Percentiles rank a stretch among this genome's conserved stretches.
These are phyloP conservation scores for Phaeosphaeriaceae sp. DNA, from an alignment of 2,329 filamentous ascomycete species.

Conservation along the genomic window DNA sequence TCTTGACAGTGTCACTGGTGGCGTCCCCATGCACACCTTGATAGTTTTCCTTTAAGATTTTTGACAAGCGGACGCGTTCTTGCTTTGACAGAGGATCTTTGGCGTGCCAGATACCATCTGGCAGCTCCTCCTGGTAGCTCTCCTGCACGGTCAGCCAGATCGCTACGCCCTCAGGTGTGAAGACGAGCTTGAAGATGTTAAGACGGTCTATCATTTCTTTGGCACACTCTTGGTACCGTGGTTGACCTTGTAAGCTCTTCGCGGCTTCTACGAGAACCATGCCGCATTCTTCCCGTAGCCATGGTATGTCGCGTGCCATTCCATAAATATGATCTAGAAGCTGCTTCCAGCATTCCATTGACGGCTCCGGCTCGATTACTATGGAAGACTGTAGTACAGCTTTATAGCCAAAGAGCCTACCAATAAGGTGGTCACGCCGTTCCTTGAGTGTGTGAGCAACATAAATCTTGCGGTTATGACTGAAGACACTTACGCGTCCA, in stretches of 20 bases:
- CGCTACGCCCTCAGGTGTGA: slow-evolving; percentile 86
- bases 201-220: slow-evolving; percentile 69
- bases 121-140: slow-evolving; percentile 68
- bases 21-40: slow-evolving; percentile 56
- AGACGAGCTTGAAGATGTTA: slow-evolving; percentile 69
- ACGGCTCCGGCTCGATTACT: slow-evolving; percentile 64
- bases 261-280: slow-evolving; percentile 79
- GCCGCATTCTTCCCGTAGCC: slow-evolving; percentile 87
- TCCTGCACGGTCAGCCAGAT: slow-evolving; percentile 79
- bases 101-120: slow-evolving; percentile 73
- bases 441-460: slow-evolving; percentile 65
- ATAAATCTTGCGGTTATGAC: not conserved
- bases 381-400: slow-evolving; percentile 82
- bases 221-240: slow-evolving; percentile 61
- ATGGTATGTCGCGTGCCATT: slow-evolving; percentile 80
- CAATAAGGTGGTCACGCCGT: slow-evolving; percentile 83
- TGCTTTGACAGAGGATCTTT: slow-evolving; percentile 74
- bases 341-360: slow-evolving; percentile 64
- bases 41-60: slow-evolving; percentile 78
- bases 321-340: slow-evolving; percentile 76
- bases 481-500: slow-evolving; percentile 55
- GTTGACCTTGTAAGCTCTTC: slow-evolving; percentile 56
- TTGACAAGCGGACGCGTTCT: slow-evolving; percentile 71
- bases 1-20: slow-evolving; percentile 58
- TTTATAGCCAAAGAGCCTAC: slow-evolving; percentile 85